Evolutionary conservation across 2,329 filamentous ascomycete genomes (phyloP).

Genomic region (Sphaerulina populicola): DNA sequence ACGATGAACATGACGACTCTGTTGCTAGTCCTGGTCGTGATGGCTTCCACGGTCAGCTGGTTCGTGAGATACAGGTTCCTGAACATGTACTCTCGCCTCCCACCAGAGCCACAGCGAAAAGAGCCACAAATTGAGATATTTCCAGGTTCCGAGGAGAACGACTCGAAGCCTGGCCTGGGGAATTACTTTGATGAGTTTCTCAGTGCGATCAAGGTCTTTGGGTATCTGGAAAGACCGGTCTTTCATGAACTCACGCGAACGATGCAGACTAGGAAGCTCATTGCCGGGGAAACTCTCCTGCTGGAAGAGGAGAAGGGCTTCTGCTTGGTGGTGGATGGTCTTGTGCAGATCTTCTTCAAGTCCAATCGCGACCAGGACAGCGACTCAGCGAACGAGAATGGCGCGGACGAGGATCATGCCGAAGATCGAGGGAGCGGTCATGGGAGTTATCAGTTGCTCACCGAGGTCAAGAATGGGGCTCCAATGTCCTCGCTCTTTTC

Average conservation of each 20-base stretch:
- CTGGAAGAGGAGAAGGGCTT: slow-evolving; percentile 97
- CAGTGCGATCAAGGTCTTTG: slow-evolving; percentile 98
- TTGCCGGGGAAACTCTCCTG: slow-evolving; percentile 89
- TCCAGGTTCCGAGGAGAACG: slow-evolving; percentile 82
- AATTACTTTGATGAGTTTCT: slow-evolving; percentile 97
- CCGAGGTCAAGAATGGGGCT: slow-evolving; percentile 93
- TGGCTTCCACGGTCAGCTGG: slow-evolving; percentile 85
- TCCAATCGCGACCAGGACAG: slow-evolving; percentile 52
- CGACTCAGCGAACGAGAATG: slow-evolving; percentile 36
- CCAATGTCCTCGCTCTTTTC: slow-evolving; percentile 98
- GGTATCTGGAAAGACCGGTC: slow-evolving; percentile 88
- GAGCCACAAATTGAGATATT: slow-evolving; percentile 94
- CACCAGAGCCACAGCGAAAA: slow-evolving; percentile 89
- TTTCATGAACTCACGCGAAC: slow-evolving; percentile 96
- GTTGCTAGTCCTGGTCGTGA: slow-evolving; percentile 67
- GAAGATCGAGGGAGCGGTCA: slow-evolving; percentile 62
- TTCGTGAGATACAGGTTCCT: slow-evolving; percentile 90
- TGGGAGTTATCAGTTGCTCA: slow-evolving; percentile 87
- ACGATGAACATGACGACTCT: slow-evolving; percentile 98
- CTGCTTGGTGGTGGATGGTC: slow-evolving; percentile 89
- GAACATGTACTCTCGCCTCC: slow-evolving; percentile 91
- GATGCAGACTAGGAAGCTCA: slow-evolving; percentile 95
- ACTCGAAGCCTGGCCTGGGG: slow-evolving; percentile 80
- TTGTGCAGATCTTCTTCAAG: slow-evolving; percentile 97
- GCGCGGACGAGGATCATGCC: slow-evolving; percentile 42